Conservation (phyloP, 228 moss, liverwort and hornwort genomes). For the Sphagnum magellanicum region DNA sequence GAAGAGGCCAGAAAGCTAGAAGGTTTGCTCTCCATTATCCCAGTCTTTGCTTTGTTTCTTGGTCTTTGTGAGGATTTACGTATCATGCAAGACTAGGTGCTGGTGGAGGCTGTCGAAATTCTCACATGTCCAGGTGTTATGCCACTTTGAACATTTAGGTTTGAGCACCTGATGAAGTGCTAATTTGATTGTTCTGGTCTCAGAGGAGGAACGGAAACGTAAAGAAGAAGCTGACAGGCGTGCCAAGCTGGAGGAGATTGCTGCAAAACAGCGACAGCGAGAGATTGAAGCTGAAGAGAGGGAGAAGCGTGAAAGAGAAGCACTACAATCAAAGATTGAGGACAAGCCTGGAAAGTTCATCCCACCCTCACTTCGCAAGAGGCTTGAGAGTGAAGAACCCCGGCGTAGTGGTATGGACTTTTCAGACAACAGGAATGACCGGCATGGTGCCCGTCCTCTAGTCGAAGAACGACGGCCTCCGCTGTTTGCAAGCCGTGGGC, state of each 20-base stretch:
- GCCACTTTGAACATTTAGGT: neutral
- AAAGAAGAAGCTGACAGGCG: slow-evolving; percentile 41
- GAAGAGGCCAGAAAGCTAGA: slow-evolving; percentile 81
- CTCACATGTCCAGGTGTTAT: neutral
- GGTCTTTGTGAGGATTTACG: neutral
- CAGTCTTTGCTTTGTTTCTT: neutral
- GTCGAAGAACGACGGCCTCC: slow-evolving; percentile 36
- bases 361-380: slow-evolving; percentile 49
- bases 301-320: slow-evolving; percentile 51
- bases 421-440: slow-evolving; percentile 31
- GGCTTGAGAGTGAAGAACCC: slow-evolving; percentile 20
- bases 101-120: neutral
- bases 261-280: slow-evolving; percentile 53
- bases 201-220: slow-evolving; percentile 53
- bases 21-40: slow-evolving; percentile 29
- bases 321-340: slow-evolving; percentile 20
- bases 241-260: slow-evolving; percentile 47
- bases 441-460: slow-evolving; percentile 25
- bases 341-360: slow-evolving; percentile 51
- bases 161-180: neutral
- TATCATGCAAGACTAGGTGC: neutral
- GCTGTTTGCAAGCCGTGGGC: slow-evolving; percentile 13
- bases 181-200: neutral
- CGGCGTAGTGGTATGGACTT: slow-evolving; percentile 10
- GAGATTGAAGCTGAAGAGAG: slow-evolving; percentile 58